Percentiles rank a stretch among this genome's conserved stretches.
Conservation (phyloP, 108 stramenopile species). For the Conticribra guillardii region DNA sequence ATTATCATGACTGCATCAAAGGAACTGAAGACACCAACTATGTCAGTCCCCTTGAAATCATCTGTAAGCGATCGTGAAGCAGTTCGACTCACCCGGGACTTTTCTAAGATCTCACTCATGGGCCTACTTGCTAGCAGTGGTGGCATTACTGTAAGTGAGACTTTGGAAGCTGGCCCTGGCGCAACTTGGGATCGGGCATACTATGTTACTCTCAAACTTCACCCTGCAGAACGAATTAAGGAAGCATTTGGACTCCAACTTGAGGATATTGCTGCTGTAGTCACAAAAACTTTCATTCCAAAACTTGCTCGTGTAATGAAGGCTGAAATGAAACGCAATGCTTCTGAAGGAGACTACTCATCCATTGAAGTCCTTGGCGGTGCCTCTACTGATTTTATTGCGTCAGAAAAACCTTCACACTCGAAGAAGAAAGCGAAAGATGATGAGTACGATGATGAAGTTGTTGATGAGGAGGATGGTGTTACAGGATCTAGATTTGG, state of each 20-base stretch:
- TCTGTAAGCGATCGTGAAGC: slow-evolving; percentile 66
- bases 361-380: slow-evolving; percentile 67
- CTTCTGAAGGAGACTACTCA: slow-evolving; percentile 49
- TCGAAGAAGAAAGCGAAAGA: slow-evolving; percentile 44
- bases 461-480: slow-evolving; percentile 67
- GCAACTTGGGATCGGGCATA: slow-evolving; percentile 86
- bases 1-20: slow-evolving; percentile 99
- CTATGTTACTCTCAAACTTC: slow-evolving; percentile 80
- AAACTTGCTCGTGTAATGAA: slow-evolving; percentile 84
- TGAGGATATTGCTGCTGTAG: slow-evolving; percentile 79
- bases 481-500: slow-evolving; percentile 57
- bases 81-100: slow-evolving; percentile 70
- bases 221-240: slow-evolving; percentile 82
- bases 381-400: slow-evolving; percentile 35
- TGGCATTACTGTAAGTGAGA: slow-evolving; percentile 79
- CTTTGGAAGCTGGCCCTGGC: slow-evolving; percentile 61
- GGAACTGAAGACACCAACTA: slow-evolving; percentile 95
- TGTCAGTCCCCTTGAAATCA: slow-evolving; percentile 87
- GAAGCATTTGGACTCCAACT: slow-evolving; percentile 90
- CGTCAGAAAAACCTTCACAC: slow-evolving; percentile 12
- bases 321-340: slow-evolving; percentile 75
- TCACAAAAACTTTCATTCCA: slow-evolving; percentile 74
- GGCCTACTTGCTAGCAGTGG: slow-evolving; percentile 83
- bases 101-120: slow-evolving; percentile 82
- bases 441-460: slow-evolving; percentile 81